Conservation (phyloP, 805 yeast genomes). For the Lipomyces starkeyi region DNA sequence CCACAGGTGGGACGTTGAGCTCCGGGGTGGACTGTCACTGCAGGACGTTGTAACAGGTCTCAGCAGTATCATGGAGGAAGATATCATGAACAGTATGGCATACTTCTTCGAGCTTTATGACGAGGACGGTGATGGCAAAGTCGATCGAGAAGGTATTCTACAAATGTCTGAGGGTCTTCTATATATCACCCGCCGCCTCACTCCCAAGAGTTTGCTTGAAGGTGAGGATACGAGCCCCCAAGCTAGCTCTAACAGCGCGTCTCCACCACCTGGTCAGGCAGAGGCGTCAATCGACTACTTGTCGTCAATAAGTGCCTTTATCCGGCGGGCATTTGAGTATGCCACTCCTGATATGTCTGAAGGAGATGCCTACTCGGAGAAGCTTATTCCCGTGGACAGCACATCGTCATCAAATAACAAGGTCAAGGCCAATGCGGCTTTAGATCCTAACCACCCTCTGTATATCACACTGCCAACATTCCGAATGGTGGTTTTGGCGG, state of each 20-base stretch:
- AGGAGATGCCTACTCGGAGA: slow-evolving; percentile 33
- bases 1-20: slow-evolving; percentile 68
- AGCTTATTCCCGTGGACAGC: slow-evolving; percentile 40
- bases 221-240: not conserved
- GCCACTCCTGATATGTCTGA: slow-evolving; percentile 53
- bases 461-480: slow-evolving; percentile 82
- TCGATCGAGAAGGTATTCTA: slow-evolving; percentile 79
- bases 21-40: slow-evolving; percentile 60
- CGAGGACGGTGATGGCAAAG: slow-evolving; percentile 59
- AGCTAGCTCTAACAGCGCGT: slow-evolving; percentile 14
- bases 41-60: slow-evolving; percentile 76
- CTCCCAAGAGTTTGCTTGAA: slow-evolving; percentile 4
- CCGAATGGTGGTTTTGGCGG: slow-evolving; percentile 92
- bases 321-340: slow-evolving; percentile 87
- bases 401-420: slow-evolving; percentile 30
- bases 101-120: slow-evolving; percentile 82
- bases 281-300: slow-evolving; percentile 58
- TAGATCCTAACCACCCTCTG: slow-evolving; percentile 80
- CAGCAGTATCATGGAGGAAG: slow-evolving; percentile 69
- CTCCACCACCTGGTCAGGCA: slow-evolving; percentile 9
- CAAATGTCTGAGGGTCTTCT: slow-evolving; percentile 86
- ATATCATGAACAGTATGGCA: slow-evolving; percentile 77
- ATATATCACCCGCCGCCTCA: slow-evolving; percentile 74
- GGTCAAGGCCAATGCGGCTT: slow-evolving; percentile 73
- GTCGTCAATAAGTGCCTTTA: slow-evolving; percentile 83